These are phyloP conservation scores for Candida easanensis DNA, from an alignment of 805 yeast genomes.

Conservation along the genomic window DNA sequence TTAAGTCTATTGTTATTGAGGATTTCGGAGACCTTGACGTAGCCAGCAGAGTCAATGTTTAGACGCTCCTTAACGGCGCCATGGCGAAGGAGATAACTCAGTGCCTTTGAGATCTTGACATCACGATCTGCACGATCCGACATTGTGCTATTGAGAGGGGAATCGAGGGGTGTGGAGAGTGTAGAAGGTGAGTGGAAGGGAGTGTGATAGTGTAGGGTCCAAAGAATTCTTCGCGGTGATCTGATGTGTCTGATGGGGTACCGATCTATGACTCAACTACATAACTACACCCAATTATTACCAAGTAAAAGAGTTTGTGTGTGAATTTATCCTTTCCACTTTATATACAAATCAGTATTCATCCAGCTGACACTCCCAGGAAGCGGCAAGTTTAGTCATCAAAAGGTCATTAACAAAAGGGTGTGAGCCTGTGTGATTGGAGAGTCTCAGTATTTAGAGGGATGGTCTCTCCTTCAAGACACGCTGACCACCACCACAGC, in stretches of 20 bases:
- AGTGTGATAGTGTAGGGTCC: no score
- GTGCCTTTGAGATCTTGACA: conserved; percentile 61
- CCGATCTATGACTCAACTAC: no score
- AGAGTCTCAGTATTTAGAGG: background rate
- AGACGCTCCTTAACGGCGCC: conserved; percentile 72
- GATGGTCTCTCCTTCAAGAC: conserved; percentile 16
- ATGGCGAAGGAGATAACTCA: conserved; percentile 82
- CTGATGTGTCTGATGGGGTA: no score
- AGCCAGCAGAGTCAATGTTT: conserved; percentile 65
- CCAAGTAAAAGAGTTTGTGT: no score
- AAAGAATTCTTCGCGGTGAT: no score
- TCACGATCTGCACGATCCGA: conserved; percentile 34
- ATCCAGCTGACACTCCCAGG: background rate
- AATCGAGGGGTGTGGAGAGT: background rate
- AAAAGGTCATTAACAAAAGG: background rate
- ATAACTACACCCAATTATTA: no score
- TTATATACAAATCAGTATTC: background rate
- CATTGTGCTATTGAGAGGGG: no score
- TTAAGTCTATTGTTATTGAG: conserved; percentile 58
- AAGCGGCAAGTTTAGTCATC: background rate
- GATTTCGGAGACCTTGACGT: conserved; percentile 50
- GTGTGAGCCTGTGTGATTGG: no score
- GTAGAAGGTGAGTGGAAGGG: no score
- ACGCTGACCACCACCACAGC: conserved; percentile 21
- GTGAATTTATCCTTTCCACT: background rate